A percentile compares a stretch with the other conserved stretches of the same genome.
Evolutionary conservation across 1,284 basidiomycete genomes (phyloP).

Genomic region (Lentinus polychrous): DNA sequence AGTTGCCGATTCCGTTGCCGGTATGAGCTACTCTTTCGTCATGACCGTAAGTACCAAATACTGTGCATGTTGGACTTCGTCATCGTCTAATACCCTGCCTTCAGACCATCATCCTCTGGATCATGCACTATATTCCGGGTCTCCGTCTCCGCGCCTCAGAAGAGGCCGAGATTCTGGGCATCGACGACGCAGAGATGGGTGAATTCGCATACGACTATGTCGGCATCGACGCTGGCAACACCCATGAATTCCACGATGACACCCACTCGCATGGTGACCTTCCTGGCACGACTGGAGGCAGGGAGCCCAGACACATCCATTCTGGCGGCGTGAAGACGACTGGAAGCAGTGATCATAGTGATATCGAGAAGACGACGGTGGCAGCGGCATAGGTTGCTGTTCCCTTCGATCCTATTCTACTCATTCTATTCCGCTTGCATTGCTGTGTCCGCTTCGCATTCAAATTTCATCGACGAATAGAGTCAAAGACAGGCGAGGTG

Average conservation of each 20-base stretch:
- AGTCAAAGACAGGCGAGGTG: too few species aligned
- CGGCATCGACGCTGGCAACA: slow-evolving; percentile 42
- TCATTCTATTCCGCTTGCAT: too few species aligned
- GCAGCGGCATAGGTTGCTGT: too few species aligned
- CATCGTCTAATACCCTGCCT: neutral
- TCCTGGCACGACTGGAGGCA: slow-evolving; percentile 21
- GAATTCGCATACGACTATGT: slow-evolving; percentile 93
- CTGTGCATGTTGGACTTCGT: neutral
- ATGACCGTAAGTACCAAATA: slow-evolving; percentile 58
- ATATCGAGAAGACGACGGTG: slow-evolving; percentile 9
- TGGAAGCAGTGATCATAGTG: slow-evolving; percentile 12
- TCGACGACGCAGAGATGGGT: slow-evolving; percentile 92
- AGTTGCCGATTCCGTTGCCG: slow-evolving; percentile 72
- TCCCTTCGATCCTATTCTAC: too few species aligned
- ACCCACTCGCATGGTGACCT: slow-evolving; percentile 21
- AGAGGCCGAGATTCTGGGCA: slow-evolving; percentile 86
- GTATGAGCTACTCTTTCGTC: slow-evolving; percentile 75
- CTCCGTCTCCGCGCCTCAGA: slow-evolving; percentile 75
- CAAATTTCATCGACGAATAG: too few species aligned
- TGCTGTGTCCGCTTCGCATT: too few species aligned
- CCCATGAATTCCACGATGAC: slow-evolving; percentile 21
- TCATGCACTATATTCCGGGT: slow-evolving; percentile 90
- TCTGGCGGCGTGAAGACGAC: slow-evolving; percentile 7
- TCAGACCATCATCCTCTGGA: slow-evolving; percentile 79
- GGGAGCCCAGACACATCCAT: slow-evolving; percentile 22